phyloP scores from a whole-genome alignment of 495 filamentous ascomycete genomes.

The Xylaria scruposa region DNA sequence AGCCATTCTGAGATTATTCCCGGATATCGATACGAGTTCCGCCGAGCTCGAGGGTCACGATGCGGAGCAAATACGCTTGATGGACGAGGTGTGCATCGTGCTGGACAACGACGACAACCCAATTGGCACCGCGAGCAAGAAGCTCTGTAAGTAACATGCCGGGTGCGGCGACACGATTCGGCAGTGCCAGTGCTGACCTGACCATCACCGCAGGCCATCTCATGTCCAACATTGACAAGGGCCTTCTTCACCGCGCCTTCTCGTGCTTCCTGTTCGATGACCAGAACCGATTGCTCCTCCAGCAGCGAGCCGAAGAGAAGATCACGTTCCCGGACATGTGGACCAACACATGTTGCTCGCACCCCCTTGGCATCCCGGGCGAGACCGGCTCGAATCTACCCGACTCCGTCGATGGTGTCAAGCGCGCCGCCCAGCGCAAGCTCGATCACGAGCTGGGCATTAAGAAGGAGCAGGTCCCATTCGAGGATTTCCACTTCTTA shows the following conservation, averaged over 20 bases:
- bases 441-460: conserved; percentile 95
- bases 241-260: conserved; percentile 95
- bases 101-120: conserved; percentile 89
- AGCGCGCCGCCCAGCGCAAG: conserved; percentile 89
- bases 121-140: conserved; percentile 98
- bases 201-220: conserved; percentile 75
- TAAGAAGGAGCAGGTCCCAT: conserved; percentile 84
- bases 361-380: conserved; percentile 87
- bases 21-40: conserved; percentile 91
- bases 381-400: conserved; percentile 88
- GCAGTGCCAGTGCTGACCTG: conserved; percentile 20
- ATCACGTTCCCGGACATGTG: conserved; percentile 99
- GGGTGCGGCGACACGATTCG: neutral
- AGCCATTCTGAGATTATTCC: conserved; percentile 87
- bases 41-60: conserved; percentile 85
- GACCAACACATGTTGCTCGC: conserved; percentile 99
- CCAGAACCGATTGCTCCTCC: conserved; percentile 85
- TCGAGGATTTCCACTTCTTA: conserved; percentile 91
- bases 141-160: conserved; percentile 73
- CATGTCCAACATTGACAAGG: conserved; percentile 97
- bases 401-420: conserved; percentile 81
- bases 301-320: conserved; percentile 95
- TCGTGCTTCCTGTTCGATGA: conserved; percentile 97
- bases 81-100: conserved; percentile 99
- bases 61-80: conserved; percentile 94